These are phyloP conservation scores for Trebouxia sp. DNA, from an alignment of 139 green algal species.

Conservation along the genomic window DNA sequence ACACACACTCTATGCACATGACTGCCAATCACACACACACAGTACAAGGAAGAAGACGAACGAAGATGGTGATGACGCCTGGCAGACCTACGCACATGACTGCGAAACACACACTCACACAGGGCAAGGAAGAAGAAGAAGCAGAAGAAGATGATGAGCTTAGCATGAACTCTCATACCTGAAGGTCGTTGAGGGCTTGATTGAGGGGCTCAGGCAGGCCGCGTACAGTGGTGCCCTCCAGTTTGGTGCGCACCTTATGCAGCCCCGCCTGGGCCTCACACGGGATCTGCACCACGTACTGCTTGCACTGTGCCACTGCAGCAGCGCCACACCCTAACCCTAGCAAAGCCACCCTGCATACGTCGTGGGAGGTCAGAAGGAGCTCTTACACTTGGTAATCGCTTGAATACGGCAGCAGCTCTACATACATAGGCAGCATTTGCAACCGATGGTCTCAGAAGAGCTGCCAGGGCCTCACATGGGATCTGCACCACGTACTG, in stretches of 20 bases:
- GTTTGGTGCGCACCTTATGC: constrained; percentile 40
- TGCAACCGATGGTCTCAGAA: too few species aligned
- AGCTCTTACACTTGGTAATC: too few species aligned
- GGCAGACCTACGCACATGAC: too few species aligned
- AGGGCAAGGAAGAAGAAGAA: too few species aligned
- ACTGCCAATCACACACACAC: too few species aligned
- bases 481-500: constrained; percentile 54
- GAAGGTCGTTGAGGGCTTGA: neutral
- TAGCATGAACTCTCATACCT: neutral
- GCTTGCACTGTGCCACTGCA: constrained; percentile 56
- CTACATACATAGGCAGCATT: too few species aligned
- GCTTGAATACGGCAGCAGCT: too few species aligned
- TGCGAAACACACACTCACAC: too few species aligned
- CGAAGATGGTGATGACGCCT: too few species aligned
- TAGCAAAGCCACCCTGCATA: constrained; percentile 55
- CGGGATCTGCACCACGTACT: constrained; percentile 53
- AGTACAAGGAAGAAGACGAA: too few species aligned
- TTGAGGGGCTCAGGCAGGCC: constrained; percentile 18
- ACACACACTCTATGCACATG: too few species aligned
- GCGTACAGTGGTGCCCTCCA: neutral
- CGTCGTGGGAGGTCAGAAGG: neutral
- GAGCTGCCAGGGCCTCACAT: constrained; percentile 45
- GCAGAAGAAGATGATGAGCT: neutral
- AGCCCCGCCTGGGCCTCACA: constrained; percentile 49
- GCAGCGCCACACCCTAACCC: constrained; percentile 59